phyloP scores from a whole-genome alignment of 805 yeast genomes.

The Wickerhamiella shivajii region DNA sequence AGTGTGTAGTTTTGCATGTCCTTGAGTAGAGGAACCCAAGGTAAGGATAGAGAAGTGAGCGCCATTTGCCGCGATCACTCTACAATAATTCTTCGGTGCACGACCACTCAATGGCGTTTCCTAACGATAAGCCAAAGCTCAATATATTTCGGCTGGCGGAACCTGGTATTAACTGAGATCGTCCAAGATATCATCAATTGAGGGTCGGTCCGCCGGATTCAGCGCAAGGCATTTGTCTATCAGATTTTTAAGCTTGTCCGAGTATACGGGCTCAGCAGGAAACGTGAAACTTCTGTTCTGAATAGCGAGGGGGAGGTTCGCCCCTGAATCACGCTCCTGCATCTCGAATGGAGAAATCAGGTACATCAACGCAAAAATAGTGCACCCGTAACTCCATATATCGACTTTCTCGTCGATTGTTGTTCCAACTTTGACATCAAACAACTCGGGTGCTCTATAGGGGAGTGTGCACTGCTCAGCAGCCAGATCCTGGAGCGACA shows the following conservation, averaged over 20 bases:
- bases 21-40: too few relatives aligned
- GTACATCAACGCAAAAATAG: slow-evolving; percentile 62
- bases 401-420: slow-evolving; percentile 61
- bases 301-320: slow-evolving; percentile 64
- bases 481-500: slow-evolving; percentile 64
- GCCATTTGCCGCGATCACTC: too few relatives aligned
- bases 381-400: slow-evolving; percentile 86
- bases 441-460: slow-evolving; percentile 79
- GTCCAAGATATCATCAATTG: slow-evolving; percentile 32
- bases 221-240: slow-evolving; percentile 47
- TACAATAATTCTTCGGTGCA: too few relatives aligned
- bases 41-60: too few relatives aligned
- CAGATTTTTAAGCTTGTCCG: slow-evolving; percentile 39
- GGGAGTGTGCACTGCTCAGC: slow-evolving; percentile 77
- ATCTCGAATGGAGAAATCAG: slow-evolving; percentile 78
- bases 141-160: too few relatives aligned
- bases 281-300: slow-evolving; percentile 47
- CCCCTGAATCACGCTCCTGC: slow-evolving; percentile 68
- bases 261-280: slow-evolving; percentile 40
- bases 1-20: too few relatives aligned
- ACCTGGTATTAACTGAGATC: background rate
- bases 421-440: slow-evolving; percentile 59
- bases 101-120: too few relatives aligned
- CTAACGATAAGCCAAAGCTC: too few relatives aligned
- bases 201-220: slow-evolving; percentile 49